These are phyloP conservation scores for Coffea canephora DNA, from an alignment of 257 asterid species.

Conservation along the genomic window DNA sequence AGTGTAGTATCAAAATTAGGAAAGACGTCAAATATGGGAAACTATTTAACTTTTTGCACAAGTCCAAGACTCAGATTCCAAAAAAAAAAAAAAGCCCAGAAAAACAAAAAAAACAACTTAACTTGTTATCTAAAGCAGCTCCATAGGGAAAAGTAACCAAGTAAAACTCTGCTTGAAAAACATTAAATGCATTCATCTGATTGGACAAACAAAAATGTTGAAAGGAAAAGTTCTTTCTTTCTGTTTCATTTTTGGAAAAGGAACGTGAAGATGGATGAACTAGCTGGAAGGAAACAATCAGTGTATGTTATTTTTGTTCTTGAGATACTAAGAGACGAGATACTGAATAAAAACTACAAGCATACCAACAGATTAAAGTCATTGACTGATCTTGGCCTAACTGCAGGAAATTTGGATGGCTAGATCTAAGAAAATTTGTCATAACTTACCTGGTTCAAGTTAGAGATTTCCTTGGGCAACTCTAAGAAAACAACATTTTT, in stretches of 20 bases:
- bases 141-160: not conserved
- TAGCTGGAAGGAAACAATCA: not conserved
- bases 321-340: not conserved
- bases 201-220: not conserved
- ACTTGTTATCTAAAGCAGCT: not conserved
- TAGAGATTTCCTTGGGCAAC: constrained; percentile 70
- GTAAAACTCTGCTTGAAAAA: not conserved
- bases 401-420: not conserved
- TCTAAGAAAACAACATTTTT: constrained; percentile 88
- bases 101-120: too few species aligned
- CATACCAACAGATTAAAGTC: not conserved
- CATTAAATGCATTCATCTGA: not conserved
- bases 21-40: not conserved
- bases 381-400: not conserved
- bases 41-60: not conserved
- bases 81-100: too few species aligned
- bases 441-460: constrained; percentile 68
- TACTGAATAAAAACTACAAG: not conserved
- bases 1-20: not conserved
- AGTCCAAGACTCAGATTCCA: not conserved
- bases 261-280: not conserved
- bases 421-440: not conserved
- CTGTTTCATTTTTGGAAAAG: not conserved
- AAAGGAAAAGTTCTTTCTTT: not conserved
- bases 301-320: not conserved